phyloP scores from a whole-genome alignment of 2,329 filamentous ascomycete species.

The Acrodontium crateriforme region DNA sequence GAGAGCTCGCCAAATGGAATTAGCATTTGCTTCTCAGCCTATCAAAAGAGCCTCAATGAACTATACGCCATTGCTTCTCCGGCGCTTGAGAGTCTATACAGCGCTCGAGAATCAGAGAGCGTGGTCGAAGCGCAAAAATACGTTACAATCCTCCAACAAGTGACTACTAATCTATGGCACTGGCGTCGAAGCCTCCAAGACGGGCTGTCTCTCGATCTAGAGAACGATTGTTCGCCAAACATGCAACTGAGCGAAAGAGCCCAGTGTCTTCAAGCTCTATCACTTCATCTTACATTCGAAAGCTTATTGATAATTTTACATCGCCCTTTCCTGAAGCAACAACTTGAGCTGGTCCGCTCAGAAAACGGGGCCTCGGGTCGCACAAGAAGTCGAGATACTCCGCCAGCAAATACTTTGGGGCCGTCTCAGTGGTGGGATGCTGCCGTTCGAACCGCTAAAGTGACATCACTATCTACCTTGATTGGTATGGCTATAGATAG shows the following conservation, averaged over 20 bases:
- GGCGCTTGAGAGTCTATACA: conserved; percentile 18
- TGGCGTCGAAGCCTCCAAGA: not conserved
- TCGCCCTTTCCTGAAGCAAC: conserved; percentile 27
- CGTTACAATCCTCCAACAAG: not conserved
- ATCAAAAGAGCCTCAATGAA: conserved; percentile 17
- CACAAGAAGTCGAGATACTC: too few species aligned
- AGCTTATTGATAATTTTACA: conserved; percentile 31
- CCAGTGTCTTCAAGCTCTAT: conserved; percentile 26
- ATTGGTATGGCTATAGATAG: conserved; percentile 27
- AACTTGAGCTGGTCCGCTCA: conserved; percentile 16
- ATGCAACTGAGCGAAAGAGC: conserved; percentile 4
- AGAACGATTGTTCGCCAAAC: conserved; percentile 2
- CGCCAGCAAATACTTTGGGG: not conserved
- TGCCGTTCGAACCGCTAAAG: conserved; percentile 26
- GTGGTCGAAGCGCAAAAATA: not conserved
- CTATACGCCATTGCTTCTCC: conserved; percentile 21
- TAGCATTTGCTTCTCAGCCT: conserved; percentile 10
- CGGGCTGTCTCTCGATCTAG: not conserved
- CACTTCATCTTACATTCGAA: conserved; percentile 31
- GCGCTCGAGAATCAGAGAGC: conserved; percentile 4
- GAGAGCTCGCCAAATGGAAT: not conserved
- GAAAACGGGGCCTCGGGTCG: too few species aligned
- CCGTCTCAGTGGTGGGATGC: conserved; percentile 23
- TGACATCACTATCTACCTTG: conserved; percentile 23
- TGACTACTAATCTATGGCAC: not conserved